Conservation (phyloP, 2,329 filamentous ascomycete genomes). For the Nemania diffusa region DNA sequence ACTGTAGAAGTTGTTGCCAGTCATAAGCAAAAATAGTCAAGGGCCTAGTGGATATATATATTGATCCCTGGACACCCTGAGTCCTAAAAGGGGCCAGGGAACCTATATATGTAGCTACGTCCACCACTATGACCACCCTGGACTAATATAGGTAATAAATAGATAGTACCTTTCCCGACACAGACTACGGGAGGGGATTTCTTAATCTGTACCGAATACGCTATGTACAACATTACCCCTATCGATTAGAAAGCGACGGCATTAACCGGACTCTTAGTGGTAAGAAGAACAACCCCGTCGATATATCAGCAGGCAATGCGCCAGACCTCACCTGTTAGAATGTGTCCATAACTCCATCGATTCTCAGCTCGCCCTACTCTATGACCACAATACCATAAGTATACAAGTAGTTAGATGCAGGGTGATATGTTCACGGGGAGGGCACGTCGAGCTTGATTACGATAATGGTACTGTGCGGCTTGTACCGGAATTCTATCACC, state of each 20-base stretch:
- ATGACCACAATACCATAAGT: slow-evolving; percentile 61
- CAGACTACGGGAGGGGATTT: neutral
- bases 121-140: too few species aligned
- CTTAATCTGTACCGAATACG: neutral
- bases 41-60: too few species aligned
- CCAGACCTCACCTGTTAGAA: slow-evolving; percentile 38
- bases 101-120: too few species aligned
- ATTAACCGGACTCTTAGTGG: slow-evolving; percentile 38
- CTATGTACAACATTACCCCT: slow-evolving; percentile 23
- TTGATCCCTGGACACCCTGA: too few species aligned
- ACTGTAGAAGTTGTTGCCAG: too few species aligned
- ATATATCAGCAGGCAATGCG: slow-evolving; percentile 32
- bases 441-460: slow-evolving; percentile 33
- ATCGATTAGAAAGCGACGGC: slow-evolving; percentile 28
- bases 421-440: slow-evolving; percentile 35
- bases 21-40: too few species aligned
- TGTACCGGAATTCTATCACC: slow-evolving; percentile 35
- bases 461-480: slow-evolving; percentile 28
- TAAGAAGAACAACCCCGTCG: slow-evolving; percentile 36
- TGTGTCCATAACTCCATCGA: slow-evolving; percentile 7
- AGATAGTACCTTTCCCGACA: too few species aligned
- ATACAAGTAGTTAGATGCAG: slow-evolving; percentile 60
- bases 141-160: too few species aligned
- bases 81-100: too few species aligned
- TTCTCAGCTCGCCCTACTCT: slow-evolving; percentile 40